A percentile compares a stretch with the other conserved stretches of the same genome.
phyloP scores from a whole-genome alignment of 2,329 filamentous ascomycete species.

The Setomelanomma holmii region DNA sequence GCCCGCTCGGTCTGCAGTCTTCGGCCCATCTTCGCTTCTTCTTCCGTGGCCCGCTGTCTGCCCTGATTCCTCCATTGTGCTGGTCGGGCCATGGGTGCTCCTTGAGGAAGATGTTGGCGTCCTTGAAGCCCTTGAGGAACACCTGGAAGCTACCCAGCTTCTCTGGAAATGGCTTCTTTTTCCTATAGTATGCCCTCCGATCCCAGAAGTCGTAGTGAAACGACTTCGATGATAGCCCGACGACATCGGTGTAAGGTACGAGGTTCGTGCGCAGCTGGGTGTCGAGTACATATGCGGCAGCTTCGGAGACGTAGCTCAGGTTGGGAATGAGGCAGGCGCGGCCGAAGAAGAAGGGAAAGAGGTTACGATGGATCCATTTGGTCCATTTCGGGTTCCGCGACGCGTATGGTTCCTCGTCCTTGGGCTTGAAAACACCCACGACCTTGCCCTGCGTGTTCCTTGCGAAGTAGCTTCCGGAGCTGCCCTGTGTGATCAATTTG shows the following conservation, averaged over 20 bases:
- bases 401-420: slow-evolving; percentile 98
- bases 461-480: slow-evolving; percentile 97
- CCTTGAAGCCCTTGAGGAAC: slow-evolving; percentile 95
- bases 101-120: slow-evolving; percentile 92
- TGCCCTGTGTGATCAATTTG: slow-evolving; percentile 95
- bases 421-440: slow-evolving; percentile 97
- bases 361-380: slow-evolving; percentile 97
- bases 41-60: slow-evolving; percentile 70
- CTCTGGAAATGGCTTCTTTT: slow-evolving; percentile 82
- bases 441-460: slow-evolving; percentile 90
- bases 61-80: slow-evolving; percentile 70
- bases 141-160: slow-evolving; percentile 98
- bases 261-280: slow-evolving; percentile 87
- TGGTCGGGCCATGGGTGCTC: slow-evolving; percentile 98
- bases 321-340: slow-evolving; percentile 96
- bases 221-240: slow-evolving; percentile 91
- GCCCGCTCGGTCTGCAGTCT: slow-evolving; percentile 74
- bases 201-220: slow-evolving; percentile 99
- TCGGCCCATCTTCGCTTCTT: slow-evolving; percentile 76
- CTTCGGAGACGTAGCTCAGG: slow-evolving; percentile 96
- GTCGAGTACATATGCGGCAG: slow-evolving; percentile 94
- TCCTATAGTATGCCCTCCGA: slow-evolving; percentile 83
- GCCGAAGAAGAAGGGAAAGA: slow-evolving; percentile 97
- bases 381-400: slow-evolving; percentile 99
- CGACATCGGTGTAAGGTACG: slow-evolving; percentile 95